phyloP scores from a whole-genome alignment of 2,329 filamentous ascomycete species.

The Apiospora sp. region DNA sequence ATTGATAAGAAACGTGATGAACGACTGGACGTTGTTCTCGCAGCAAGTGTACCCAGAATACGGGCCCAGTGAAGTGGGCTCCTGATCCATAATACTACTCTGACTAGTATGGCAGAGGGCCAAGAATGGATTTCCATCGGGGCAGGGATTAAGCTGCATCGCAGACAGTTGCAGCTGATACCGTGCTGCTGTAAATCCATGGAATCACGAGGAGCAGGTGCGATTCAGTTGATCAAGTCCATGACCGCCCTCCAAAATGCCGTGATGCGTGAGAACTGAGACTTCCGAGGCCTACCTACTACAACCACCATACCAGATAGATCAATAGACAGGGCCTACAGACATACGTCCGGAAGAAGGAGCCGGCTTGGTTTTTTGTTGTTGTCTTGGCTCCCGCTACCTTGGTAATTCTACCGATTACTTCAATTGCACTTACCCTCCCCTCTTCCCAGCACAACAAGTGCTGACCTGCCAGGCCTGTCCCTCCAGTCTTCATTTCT shows the following conservation, averaged over 20 bases:
- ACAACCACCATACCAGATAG: background rate
- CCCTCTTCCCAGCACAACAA: background rate
- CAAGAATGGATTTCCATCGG: background rate
- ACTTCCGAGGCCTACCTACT: background rate
- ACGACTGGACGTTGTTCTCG: background rate
- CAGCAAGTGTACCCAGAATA: background rate
- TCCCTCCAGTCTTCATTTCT: background rate
- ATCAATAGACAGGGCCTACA: background rate
- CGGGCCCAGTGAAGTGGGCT: background rate
- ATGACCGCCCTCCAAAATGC: slow-evolving; percentile 25
- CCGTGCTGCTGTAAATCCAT: slow-evolving; percentile 25
- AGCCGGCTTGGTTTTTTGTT: slow-evolving; percentile 4
- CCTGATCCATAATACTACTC: background rate
- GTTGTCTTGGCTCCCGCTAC: slow-evolving; percentile 1
- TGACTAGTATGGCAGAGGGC: background rate
- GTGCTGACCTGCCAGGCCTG: background rate
- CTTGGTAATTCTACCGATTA: background rate
- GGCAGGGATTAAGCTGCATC: slow-evolving; percentile 1
- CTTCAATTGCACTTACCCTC: background rate
- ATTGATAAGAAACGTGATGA: background rate
- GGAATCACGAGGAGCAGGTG: slow-evolving; percentile 40
- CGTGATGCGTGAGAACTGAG: slow-evolving; percentile 32
- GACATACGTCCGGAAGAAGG: background rate
- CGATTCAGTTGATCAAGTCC: slow-evolving; percentile 32
- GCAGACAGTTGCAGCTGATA: slow-evolving; percentile 11